These are phyloP conservation scores for Arthromyces matolae DNA, from an alignment of 768 basidiomycete genomes.

Conservation along the genomic window DNA sequence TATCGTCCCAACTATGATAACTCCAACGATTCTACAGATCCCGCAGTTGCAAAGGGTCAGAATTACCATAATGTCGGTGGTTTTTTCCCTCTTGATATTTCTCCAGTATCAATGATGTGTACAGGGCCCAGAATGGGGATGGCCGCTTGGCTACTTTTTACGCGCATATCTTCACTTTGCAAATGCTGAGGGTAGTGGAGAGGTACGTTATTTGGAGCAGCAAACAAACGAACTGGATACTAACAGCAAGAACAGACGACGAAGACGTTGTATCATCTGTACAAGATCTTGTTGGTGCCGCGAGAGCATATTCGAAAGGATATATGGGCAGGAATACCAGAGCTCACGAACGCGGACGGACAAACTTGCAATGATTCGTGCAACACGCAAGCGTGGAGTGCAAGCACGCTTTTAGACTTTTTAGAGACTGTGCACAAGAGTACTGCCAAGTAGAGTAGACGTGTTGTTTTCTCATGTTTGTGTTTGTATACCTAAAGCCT, in stretches of 20 bases:
- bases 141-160: slow-evolving; percentile 94
- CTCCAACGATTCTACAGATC: slow-evolving; percentile 84
- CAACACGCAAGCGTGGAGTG: slow-evolving; percentile 93
- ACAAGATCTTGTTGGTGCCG: slow-evolving; percentile 64
- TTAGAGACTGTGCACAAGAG: slow-evolving; percentile 65
- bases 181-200: slow-evolving; percentile 54
- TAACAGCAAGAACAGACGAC: slow-evolving; percentile 46
- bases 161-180: slow-evolving; percentile 92
- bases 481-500: slow-evolving; percentile 12
- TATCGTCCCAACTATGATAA: slow-evolving; percentile 94
- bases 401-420: slow-evolving; percentile 89
- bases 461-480: slow-evolving; percentile 12
- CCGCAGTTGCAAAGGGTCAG: slow-evolving; percentile 83
- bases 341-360: slow-evolving; percentile 86
- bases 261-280: slow-evolving; percentile 77
- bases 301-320: slow-evolving; percentile 75
- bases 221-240: too few species aligned
- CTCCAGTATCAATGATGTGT: slow-evolving; percentile 13
- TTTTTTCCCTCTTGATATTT: background rate
- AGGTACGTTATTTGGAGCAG: slow-evolving; percentile 41
- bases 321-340: slow-evolving; percentile 92
- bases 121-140: slow-evolving; percentile 91
- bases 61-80: slow-evolving; percentile 85
- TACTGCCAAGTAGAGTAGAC: slow-evolving; percentile 5
- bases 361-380: slow-evolving; percentile 85